Percentiles rank a stretch among this genome's conserved stretches.
Conservation (phyloP, 345 rosid species). For the Excoecaria cochinchinensis region DNA sequence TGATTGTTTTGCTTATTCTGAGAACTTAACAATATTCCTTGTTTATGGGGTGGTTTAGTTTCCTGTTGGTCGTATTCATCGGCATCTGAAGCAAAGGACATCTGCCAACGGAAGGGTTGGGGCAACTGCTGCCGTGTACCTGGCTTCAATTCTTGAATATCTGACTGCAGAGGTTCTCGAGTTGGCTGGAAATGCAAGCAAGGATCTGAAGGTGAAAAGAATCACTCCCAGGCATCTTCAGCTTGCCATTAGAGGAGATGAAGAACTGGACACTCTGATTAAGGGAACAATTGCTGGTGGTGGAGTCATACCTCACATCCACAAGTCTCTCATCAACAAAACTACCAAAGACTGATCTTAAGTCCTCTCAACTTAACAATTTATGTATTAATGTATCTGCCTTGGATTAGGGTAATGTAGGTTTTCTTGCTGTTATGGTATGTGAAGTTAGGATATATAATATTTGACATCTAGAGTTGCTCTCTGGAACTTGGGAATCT, state of each 20-base stretch:
- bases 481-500: conserved; percentile 3
- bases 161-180: conserved; percentile 38
- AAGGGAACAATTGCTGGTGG: conserved; percentile 57
- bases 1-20: neutral
- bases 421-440: conserved; percentile 1
- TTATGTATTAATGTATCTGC: conserved; percentile 11
- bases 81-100: conserved; percentile 33
- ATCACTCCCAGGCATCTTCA: conserved; percentile 58
- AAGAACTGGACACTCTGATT: conserved; percentile 52
- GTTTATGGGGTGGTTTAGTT: conserved; percentile 11
- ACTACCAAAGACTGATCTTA: conserved; percentile 48
- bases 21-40: neutral
- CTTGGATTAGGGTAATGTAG: conserved; percentile 16
- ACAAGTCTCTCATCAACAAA: conserved; percentile 88
- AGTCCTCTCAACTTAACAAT: neutral
- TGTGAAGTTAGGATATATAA: conserved; percentile 14
- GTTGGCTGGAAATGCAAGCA: conserved; percentile 39
- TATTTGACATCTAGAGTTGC: conserved; percentile 26
- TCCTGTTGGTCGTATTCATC: conserved; percentile 36
- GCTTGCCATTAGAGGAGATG: conserved; percentile 61
- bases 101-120: conserved; percentile 33
- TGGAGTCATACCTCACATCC: conserved; percentile 91
- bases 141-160: conserved; percentile 37
- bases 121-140: conserved; percentile 38
- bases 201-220: conserved; percentile 38